Evolutionary conservation across 768 basidiomycete genomes (phyloP).

Genomic region (Tulasnella sp.): DNA sequence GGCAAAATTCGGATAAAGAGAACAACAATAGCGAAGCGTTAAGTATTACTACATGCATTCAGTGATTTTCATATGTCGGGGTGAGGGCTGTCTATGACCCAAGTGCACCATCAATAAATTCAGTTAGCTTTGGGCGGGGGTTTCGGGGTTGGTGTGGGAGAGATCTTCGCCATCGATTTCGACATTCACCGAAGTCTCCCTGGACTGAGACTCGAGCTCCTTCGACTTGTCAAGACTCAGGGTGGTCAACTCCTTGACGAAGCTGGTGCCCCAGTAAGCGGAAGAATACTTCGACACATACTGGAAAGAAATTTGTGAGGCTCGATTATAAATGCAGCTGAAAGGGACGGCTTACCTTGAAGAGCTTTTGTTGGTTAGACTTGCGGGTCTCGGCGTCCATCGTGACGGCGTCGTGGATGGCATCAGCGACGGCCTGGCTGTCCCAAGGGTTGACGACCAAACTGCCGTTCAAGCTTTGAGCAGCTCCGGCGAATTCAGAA

Average conservation of each 20-base stretch:
- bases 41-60: background rate
- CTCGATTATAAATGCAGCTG: too few species aligned
- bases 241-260: conserved; percentile 45
- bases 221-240: background rate
- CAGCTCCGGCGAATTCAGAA: conserved; percentile 97
- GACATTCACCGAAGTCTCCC: background rate
- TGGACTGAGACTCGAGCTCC: background rate
- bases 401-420: conserved; percentile 92
- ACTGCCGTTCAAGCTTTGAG: conserved; percentile 90
- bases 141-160: background rate
- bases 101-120: background rate
- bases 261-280: conserved; percentile 87
- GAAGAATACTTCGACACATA: conserved; percentile 95
- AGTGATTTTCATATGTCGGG: background rate
- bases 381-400: conserved; percentile 79
- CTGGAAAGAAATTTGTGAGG: conserved; percentile 29
- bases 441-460: conserved; percentile 99
- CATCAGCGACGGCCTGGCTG: conserved; percentile 94
- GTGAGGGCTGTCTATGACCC: background rate
- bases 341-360: conserved; percentile 72
- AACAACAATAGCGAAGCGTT: background rate
- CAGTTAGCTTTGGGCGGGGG: background rate
- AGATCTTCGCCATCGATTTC: conserved; percentile 17
- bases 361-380: conserved; percentile 91
- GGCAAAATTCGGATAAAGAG: background rate